These are phyloP conservation scores for Russula dissimulans DNA, from an alignment of 768 basidiomycete species.

Conservation along the genomic window DNA sequence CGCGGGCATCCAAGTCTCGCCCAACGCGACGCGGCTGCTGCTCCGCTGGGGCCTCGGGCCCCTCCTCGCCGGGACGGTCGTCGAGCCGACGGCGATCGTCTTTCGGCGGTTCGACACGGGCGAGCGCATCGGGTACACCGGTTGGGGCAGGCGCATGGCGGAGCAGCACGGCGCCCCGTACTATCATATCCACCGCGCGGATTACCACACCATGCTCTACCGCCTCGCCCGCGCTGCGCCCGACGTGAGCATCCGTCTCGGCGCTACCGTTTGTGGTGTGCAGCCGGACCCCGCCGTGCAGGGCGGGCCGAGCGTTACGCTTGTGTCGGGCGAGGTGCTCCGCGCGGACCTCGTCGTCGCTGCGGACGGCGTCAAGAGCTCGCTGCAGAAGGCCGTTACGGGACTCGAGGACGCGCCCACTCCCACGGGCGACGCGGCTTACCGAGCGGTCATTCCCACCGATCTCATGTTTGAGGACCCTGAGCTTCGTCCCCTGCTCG, in stretches of 20 bases:
- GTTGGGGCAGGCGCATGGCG: slow-evolving; percentile 27
- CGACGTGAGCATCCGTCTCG: slow-evolving; percentile 27
- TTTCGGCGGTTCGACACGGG: slow-evolving; percentile 31
- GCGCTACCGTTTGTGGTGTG: slow-evolving; percentile 26
- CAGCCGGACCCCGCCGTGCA: slow-evolving; percentile 24
- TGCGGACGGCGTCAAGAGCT: slow-evolving; percentile 40
- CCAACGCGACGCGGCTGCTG: slow-evolving; percentile 32
- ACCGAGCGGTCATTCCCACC: slow-evolving; percentile 44
- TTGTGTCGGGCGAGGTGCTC: slow-evolving; percentile 30
- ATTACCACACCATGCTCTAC: slow-evolving; percentile 33
- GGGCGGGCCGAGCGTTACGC: slow-evolving; percentile 27
- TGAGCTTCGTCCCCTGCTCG: slow-evolving; percentile 41
- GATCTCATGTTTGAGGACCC: slow-evolving; percentile 39
- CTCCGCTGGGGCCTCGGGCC: slow-evolving; percentile 32
- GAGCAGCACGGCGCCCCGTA: slow-evolving; percentile 31
- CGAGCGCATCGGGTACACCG: slow-evolving; percentile 31
- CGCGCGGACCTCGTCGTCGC: slow-evolving; percentile 31
- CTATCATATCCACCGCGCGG: slow-evolving; percentile 36
- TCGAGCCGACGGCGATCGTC: slow-evolving; percentile 32
- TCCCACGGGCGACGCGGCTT: slow-evolving; percentile 56
- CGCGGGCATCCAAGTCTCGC: slow-evolving; percentile 36
- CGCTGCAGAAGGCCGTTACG: slow-evolving; percentile 41
- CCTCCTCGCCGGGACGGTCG: slow-evolving; percentile 26
- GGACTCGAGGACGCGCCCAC: slow-evolving; percentile 33
- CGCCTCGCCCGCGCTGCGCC: slow-evolving; percentile 27